phyloP scores from a whole-genome alignment of 306 rosid species.

The Carpinus viminea region DNA sequence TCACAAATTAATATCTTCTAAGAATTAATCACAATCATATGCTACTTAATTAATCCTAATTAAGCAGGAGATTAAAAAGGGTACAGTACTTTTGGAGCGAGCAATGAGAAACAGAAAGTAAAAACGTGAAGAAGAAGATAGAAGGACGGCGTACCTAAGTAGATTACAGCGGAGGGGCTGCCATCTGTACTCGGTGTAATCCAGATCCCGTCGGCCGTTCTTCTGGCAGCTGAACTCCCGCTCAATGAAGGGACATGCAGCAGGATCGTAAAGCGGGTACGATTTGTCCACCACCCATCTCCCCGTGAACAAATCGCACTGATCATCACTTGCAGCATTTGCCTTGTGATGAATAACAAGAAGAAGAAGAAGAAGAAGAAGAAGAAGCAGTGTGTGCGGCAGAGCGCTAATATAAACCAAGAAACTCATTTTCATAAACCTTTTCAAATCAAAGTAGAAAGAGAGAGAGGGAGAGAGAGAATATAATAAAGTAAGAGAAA shows the following conservation, averaged over 20 bases:
- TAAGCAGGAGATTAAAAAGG: not conserved
- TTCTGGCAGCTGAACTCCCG: conserved; percentile 68
- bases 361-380: not conserved
- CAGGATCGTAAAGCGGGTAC: conserved; percentile 60
- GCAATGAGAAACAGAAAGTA: not conserved
- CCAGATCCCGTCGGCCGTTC: conserved; percentile 77
- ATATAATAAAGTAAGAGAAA: not conserved
- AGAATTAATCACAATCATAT: not conserved
- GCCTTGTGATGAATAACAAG: not conserved
- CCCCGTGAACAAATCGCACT: conserved; percentile 68
- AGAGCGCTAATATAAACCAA: conserved; percentile 6
- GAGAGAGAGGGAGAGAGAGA: too few species aligned
- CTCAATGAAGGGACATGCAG: conserved; percentile 67
- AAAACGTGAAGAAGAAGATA: not conserved
- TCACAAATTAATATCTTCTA: too few species aligned
- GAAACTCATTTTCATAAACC: conserved; percentile 24
- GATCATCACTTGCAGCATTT: not conserved
- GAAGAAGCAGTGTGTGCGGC: too few species aligned
- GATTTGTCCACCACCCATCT: conserved; percentile 62
- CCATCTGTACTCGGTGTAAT: conserved; percentile 73
- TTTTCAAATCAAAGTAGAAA: not conserved
- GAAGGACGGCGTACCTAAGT: conserved; percentile 40
- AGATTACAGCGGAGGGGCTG: conserved; percentile 66
- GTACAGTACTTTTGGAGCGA: not conserved
- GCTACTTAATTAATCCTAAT: not conserved